Conservation (phyloP, 73 alveolate genomes). For the Paramecium pentaurelia region DNA sequence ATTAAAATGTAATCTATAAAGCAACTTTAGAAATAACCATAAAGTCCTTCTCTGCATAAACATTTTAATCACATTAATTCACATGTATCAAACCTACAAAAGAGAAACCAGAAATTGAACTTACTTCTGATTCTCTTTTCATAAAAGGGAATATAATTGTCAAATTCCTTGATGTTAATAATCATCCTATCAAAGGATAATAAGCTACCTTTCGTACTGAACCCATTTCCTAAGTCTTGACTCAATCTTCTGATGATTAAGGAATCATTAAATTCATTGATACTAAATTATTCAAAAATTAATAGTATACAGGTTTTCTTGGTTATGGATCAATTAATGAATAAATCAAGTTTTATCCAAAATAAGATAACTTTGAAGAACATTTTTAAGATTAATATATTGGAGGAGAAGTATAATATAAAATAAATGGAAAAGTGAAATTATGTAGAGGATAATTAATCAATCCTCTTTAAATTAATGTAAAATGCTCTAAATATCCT, state of each 20-base stretch:
- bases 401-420: neutral
- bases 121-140: neutral
- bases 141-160: neutral
- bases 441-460: neutral
- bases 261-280: neutral
- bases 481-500: neutral
- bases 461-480: neutral
- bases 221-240: neutral
- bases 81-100: neutral
- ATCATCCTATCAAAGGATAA: neutral
- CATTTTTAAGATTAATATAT: neutral
- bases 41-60: neutral
- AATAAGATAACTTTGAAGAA: neutral
- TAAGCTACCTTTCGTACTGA: neutral
- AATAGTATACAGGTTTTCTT: neutral
- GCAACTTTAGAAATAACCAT: neutral
- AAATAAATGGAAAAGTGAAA: neutral
- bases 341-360: neutral
- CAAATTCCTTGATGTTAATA: neutral
- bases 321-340: neutral
- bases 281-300: neutral
- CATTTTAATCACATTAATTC: neutral
- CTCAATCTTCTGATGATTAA: neutral
- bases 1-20: neutral
- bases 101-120: neutral